Conservation (phyloP, 768 basidiomycete genomes). For the Saitozyma podzolica region DNA sequence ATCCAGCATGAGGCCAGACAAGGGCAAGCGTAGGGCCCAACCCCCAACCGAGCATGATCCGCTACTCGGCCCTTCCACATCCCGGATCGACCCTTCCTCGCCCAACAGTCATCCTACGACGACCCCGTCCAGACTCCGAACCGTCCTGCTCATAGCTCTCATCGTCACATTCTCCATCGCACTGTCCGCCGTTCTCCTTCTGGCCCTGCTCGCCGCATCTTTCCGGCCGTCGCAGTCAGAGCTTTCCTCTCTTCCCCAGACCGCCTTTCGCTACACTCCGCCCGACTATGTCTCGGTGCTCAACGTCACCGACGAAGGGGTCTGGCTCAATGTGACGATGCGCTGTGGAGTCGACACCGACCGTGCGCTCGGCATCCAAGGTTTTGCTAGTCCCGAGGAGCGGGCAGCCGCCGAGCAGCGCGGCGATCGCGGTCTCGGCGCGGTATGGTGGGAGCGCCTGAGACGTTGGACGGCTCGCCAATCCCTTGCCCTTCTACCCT, state of each 20-base stretch:
- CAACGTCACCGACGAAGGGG: conserved; percentile 44
- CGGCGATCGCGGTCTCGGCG: conserved; percentile 34
- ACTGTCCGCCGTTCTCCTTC: conserved; percentile 28
- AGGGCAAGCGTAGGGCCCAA: conserved; percentile 13
- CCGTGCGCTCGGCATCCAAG: conserved; percentile 36
- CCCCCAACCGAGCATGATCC: conserved; percentile 14
- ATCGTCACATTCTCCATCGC: conserved; percentile 33
- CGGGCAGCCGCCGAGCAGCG: conserved; percentile 12
- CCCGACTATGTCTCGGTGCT: conserved; percentile 40
- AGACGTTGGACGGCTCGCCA: conserved; percentile 28
- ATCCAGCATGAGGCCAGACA: conserved; percentile 17
- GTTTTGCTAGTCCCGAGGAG: conserved; percentile 12
- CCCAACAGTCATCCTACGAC: background rate
- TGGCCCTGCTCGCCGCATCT: conserved; percentile 34
- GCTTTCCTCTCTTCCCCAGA: conserved; percentile 25
- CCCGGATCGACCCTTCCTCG: no score
- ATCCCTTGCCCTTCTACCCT: conserved; percentile 6
- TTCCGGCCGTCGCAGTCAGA: conserved; percentile 40
- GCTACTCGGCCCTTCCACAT: conserved; percentile 10
- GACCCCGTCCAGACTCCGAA: conserved; percentile 6
- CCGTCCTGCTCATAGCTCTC: conserved; percentile 20
- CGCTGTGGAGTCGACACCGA: conserved; percentile 47
- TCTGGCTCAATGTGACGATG: conserved; percentile 38
- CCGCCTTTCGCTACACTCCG: conserved; percentile 36
- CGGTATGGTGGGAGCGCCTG: conserved; percentile 46